Base-by-base conservation (phyloP, 805 yeast species). In the Wickerhamiella alocasiicola region DNA sequence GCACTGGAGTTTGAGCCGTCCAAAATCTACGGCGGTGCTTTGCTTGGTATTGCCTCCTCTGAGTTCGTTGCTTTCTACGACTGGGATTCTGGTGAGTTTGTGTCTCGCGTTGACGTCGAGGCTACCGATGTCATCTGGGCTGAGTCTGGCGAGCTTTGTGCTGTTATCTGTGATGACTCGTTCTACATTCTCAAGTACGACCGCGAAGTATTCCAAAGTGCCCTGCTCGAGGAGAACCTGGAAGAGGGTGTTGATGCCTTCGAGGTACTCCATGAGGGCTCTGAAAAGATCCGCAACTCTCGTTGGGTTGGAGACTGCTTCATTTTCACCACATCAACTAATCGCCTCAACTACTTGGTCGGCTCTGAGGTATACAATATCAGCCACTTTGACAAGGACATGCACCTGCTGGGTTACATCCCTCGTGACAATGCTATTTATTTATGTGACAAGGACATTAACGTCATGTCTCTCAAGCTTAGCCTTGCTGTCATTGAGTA, bases 301-400 rank as follows among this genome's bases (percentile, higher is more conserved):
- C 79, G 78, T 60, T 91, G 96, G 85, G 85, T 87, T 53, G 98
- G 97, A 50, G 97, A 91, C 65, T 96, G 91, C 34, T 87, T 88
- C 59, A 74, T 91, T 41, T 91, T 80, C 66, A 83, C 96, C 12
- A 84, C 96, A 2, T 55, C 76, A 15, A 70, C 93, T 18, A 83
- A 85, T 64, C 76, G 97, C 61, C 70, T 91, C 56, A 88, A 87
- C 63, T 91, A 91, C 60, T 73, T 85, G 47, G 97, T 91, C 46
- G 98, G 98, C 53, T 94, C 94, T 29, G 82, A 85, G 55, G 76
- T 81, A 18, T 83, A 84, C 60, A 91, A 85, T 57, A 73, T 91
- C 61, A 85, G 88, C 26, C 97, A 91, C 65, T 87, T 81, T 55
- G 95, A 91, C 56, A 82, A 78, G 59, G 75, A 81, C 44, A 78